Evolutionary conservation across 1,284 basidiomycete species (phyloP).

Genomic region (Ustanciosporium gigantosporum): DNA sequence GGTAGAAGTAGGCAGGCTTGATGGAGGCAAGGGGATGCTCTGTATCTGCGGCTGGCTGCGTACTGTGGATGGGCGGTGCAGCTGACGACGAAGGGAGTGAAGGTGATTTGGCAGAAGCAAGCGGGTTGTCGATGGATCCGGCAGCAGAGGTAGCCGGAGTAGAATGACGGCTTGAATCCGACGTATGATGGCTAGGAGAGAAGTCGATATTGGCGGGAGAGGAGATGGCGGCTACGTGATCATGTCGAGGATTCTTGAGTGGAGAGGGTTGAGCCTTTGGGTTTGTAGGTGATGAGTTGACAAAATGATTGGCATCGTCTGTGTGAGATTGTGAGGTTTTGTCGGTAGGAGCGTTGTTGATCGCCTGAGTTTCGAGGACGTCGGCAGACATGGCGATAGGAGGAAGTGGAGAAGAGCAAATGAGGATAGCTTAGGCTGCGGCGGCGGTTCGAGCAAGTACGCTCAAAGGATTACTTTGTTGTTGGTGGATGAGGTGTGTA

Average conservation of each 20-base stretch:
- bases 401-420: no score
- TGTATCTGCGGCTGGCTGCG: neutral
- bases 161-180: constrained; percentile 34
- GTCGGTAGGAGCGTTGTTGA: neutral
- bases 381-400: neutral
- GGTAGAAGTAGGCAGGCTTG: constrained; percentile 54
- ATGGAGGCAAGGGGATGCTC: constrained; percentile 34
- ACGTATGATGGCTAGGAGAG: constrained; percentile 13
- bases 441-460: no score
- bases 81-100: neutral
- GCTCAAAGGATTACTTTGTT: no score
- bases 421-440: no score
- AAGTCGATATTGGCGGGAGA: no score
- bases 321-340: neutral
- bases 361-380: neutral
- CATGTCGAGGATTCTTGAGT: neutral
- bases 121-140: constrained; percentile 14
- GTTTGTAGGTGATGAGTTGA: no score
- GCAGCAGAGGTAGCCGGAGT: constrained; percentile 37
- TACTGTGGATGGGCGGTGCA: neutral
- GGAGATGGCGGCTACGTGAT: neutral
- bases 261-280: no score
- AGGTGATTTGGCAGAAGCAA: neutral
- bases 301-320: no score
- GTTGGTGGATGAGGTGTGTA: no score